phyloP scores from a whole-genome alignment of 2,329 filamentous ascomycete species.

The Cytospora schulzeri region DNA sequence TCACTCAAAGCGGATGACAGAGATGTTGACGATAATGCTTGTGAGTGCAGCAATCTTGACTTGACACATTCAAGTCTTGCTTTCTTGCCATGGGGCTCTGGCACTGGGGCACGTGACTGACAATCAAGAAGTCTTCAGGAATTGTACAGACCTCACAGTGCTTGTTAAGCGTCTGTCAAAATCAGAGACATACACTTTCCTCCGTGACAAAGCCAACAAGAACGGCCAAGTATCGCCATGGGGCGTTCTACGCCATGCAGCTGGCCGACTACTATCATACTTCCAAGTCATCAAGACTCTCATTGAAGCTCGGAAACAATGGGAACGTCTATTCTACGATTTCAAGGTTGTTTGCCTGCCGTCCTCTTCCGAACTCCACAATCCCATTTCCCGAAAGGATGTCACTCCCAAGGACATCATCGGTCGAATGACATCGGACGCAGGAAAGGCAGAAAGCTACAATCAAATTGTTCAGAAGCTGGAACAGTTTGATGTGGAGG shows the following conservation, averaged over 20 bases:
- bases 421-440: slow-evolving; percentile 24
- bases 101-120: not conserved
- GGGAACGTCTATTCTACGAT: slow-evolving; percentile 38
- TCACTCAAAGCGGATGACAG: not conserved
- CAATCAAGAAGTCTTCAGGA: slow-evolving; percentile 3
- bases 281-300: slow-evolving; percentile 32
- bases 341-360: slow-evolving; percentile 33
- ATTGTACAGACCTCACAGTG: slow-evolving; percentile 1
- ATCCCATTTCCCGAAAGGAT: slow-evolving; percentile 25
- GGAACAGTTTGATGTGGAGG: slow-evolving; percentile 29
- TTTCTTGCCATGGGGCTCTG: not conserved
- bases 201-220: slow-evolving; percentile 27
- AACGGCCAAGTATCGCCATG: slow-evolving; percentile 28
- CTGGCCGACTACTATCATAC: slow-evolving; percentile 35
- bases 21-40: not conserved
- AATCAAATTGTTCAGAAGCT: slow-evolving; percentile 27
- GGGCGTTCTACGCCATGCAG: slow-evolving; percentile 33
- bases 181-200: slow-evolving; percentile 22
- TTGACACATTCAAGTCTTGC: not conserved
- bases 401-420: slow-evolving; percentile 30
- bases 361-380: slow-evolving; percentile 31
- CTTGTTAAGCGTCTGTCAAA: slow-evolving; percentile 7
- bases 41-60: not conserved
- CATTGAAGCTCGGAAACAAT: slow-evolving; percentile 31
- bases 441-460: slow-evolving; percentile 4